Evolutionary conservation across 441 rosid species (phyloP), one percentile per base, ranked within the genome.

Genomic region (Syzygium malaccense): DNA sequence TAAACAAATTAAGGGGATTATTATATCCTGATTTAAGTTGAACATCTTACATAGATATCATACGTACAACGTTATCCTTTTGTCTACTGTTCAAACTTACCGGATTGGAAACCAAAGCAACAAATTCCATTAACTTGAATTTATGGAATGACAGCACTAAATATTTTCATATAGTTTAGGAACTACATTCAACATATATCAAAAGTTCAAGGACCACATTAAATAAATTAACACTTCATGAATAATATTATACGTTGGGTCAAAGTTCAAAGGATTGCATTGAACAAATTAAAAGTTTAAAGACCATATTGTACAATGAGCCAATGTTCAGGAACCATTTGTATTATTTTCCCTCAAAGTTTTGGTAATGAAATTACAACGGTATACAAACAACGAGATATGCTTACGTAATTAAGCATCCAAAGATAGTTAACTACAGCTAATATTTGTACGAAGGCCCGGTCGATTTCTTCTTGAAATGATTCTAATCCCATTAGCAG

Each of bases 231-330:
- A 33, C 37, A 68, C 4, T 2, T 68, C 5, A 68, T 0, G 3
- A 7, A 33, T 0, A 12, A 68, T 2, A 19, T 32, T 32, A 3
- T 6, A 32, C 2, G 0, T 66, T 66, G 25, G 4, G 6, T 23
- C 4, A 17, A 32, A 30, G 32, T 64, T 64, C 11, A 18, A 14
- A 14, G 0, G 17, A 30, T 0, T 28, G 30, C 2, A 64, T n/a
- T 7, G 37, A 64, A 33, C 0, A 33, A 68, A 19, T 68, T 37
- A 30, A 64, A 30, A 64, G 20, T 33, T 68, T 10, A 68, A 33
- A 5, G 14, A 33, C 1, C 6, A 33, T 1, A 19, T 0, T 33
- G 0, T 7, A 37, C 12, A 33, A 37, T 6, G 4, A 17, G 2
- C 25, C 45, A 32, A 68, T 1, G 0, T 33, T 68, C 2, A 68